These are phyloP conservation scores for Scenedesmus sp. DNA, from an alignment of 163 green algal genomes.

Conservation along the genomic window DNA sequence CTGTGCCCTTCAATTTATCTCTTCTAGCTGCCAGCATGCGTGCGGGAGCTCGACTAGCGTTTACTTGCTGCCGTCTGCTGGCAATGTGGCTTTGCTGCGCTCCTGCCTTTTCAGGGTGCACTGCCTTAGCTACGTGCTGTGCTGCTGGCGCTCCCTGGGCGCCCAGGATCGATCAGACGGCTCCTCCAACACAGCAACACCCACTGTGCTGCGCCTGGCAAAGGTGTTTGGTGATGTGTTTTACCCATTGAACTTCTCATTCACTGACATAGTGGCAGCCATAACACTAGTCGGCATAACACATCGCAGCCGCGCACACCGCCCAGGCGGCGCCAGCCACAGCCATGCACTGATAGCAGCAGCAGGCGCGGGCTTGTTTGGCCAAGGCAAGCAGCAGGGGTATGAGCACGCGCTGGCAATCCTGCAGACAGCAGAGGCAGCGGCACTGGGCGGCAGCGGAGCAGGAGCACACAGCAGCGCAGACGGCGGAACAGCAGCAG, in stretches of 20 bases:
- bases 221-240: conserved; percentile 41
- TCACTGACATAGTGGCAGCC: conserved; percentile 44
- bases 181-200: background rate
- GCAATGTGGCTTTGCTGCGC: background rate
- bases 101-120: background rate
- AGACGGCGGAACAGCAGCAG: background rate
- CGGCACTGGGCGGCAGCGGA: conserved; percentile 4
- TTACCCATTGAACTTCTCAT: conserved; percentile 46
- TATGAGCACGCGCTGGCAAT: background rate
- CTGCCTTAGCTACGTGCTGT: conserved; percentile 41
- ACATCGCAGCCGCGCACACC: conserved; percentile 27
- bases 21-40: too few relatives aligned
- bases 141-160: conserved; percentile 34
- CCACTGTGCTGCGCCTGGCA: conserved; percentile 39
- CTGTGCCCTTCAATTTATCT: too few relatives aligned
- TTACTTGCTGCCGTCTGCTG: background rate
- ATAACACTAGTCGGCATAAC: conserved; percentile 49
- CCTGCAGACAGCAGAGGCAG: conserved; percentile 9
- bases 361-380: conserved; percentile 24
- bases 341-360: conserved; percentile 40
- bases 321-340: conserved; percentile 28
- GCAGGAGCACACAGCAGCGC: background rate
- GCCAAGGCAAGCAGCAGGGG: background rate
- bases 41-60: too few relatives aligned
- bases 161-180: background rate